Percentiles rank a stretch among this genome's conserved stretches.
These are phyloP conservation scores for Argentina anserina DNA, from an alignment of 306 rosid species.

Conservation along the genomic window DNA sequence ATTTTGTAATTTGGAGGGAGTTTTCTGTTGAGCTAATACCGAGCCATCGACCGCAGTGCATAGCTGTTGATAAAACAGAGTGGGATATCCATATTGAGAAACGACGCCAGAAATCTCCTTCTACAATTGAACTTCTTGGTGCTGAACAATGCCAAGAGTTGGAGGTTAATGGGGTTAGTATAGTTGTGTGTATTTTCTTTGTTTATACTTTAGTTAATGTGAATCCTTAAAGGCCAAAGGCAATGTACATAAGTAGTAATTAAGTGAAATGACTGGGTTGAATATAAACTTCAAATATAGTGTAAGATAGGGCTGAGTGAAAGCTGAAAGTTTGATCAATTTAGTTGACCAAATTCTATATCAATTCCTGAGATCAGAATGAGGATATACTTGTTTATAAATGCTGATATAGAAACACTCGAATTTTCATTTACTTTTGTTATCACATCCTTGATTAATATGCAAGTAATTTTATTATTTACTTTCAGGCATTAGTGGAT, in stretches of 20 bases:
- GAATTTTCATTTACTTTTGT: not conserved
- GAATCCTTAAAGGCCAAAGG: not conserved
- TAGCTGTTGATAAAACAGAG: constrained; percentile 34
- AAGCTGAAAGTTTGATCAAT: not conserved
- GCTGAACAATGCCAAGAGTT: constrained; percentile 27
- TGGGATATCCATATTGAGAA: constrained; percentile 41
- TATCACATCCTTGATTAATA: not conserved
- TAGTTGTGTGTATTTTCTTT: not conserved
- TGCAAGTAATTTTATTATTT: not conserved
- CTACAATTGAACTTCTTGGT: constrained; percentile 30
- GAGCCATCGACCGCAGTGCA: constrained; percentile 35
- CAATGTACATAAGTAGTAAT: not conserved
- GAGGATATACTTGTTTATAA: not conserved
- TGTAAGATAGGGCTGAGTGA: not conserved
- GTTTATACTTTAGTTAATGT: not conserved
- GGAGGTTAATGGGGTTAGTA: constrained; percentile 43
- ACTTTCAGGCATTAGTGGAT: constrained; percentile 25
- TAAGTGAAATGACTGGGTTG: not conserved
- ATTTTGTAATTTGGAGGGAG: not conserved
- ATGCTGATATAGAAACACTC: not conserved
- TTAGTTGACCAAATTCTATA: not conserved
- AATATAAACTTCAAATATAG: not conserved
- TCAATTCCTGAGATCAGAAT: not conserved
- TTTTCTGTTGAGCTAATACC: not conserved
- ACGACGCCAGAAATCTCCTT: constrained; percentile 41